Base-by-base conservation (phyloP, 257 asterid genomes). In the Ballota nigra region DNA sequence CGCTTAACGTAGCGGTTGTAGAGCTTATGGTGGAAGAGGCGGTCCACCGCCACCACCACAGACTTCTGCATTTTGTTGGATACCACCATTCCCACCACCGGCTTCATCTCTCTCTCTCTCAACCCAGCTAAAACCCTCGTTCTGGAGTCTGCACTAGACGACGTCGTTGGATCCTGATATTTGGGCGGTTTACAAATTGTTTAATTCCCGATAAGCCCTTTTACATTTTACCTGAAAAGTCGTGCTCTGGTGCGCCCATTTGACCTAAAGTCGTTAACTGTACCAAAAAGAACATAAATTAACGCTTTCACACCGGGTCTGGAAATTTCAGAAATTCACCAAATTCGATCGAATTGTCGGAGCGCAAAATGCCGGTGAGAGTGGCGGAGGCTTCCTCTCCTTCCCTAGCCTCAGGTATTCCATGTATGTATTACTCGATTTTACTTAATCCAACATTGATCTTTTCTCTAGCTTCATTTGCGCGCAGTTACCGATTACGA, bases 11-110 rank as follows among this genome's bases (percentile, higher is more conserved):
- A 94, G 61, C 97, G 89, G 66, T 87, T 89, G 86, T 87, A 93
- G 75, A 86, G 76, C 77, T 85, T 86, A 85, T 91, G 82, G 80
- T 87, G 96, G 84, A 87, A 92, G 60, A 89, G 93, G 6, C 93
- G 85, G 66, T 92, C 96, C 49, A 89, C 96, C 18, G 96, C 97
- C 76, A 92, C 97, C 73, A 91, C 97, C 66, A 89, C 97, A 60
- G 97, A 91, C 69, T 91, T 94, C 92, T 94, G 33, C 59, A 52
- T 52, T 52, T 52, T 52, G 59, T 52, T 52, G 28, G 59, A 52
- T 0, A 52, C 59, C 59, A 52, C 59, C 59, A 20, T 52, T 20
- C 59, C 59, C 59, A 52, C 59, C 6, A 52, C 59, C 59, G 59
- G 59, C 59, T 52, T 52, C 59, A 52, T 52, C 29, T 12, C 41